Base-by-base conservation (phyloP, 148 eudicot species). In the Selenicereus undatus region DNA sequence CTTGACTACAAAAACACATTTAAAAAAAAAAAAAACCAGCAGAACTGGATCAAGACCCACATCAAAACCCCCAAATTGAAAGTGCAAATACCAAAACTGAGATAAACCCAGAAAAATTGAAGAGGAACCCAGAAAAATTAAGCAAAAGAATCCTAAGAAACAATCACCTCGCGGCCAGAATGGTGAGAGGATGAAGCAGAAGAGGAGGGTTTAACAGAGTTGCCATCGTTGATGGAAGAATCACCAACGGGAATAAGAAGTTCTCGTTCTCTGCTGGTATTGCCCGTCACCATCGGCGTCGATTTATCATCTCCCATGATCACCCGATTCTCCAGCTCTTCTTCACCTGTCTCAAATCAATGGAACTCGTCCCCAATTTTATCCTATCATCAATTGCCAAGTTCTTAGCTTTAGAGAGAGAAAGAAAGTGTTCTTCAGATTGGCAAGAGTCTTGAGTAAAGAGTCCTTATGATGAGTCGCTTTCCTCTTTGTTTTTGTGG, bases 211-310 rank as follows among this genome's bases (percentile, higher is more conserved):
- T 92, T 92, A 79, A 92, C 84, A 22, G 92, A 85, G 35, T 89
- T 76, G 52, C 79, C 83, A 83, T 80, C 71, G 43, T 26, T 76
- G 73, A 12, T 71, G 71, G 83, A 75, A 75, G 88, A 76, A 79
- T 89, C 90, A 70, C 95, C 89, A 39, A 94, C 95, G 50, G 97
- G 98, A 9, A 94, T 87, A 20, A 94, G 93, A 76, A 92, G 95
- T 83, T 93, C 97, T 8, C 94, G 95, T 16, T 92, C 98, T 86
- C 68, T 84, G 80, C 89, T 86, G 45, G 80, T 87, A 65, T 73
- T 86, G 24, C 87, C 91, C 86, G 85, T 88, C 35, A 83, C 88
- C 20, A 64, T 83, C 54, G 82, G 26, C 62, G 87, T 78, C 17
- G 90, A 73, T 84, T 91, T 90, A 9, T 91, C 94, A 87, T 91